These are phyloP conservation scores for Stramenopiles sp. DNA, from an alignment of 352 stramenopile genomes.

Conservation along the genomic window DNA sequence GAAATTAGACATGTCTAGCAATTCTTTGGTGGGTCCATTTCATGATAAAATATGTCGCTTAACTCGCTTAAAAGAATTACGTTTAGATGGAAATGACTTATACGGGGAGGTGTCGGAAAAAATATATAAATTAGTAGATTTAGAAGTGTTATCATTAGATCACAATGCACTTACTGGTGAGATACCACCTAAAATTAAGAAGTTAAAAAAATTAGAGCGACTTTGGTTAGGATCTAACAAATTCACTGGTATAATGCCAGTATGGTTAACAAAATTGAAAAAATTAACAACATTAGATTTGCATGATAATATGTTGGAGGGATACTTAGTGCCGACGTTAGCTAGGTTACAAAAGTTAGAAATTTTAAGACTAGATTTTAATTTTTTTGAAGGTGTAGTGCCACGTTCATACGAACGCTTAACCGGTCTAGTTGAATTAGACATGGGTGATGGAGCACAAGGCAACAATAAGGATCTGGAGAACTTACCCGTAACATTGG, in stretches of 20 bases:
- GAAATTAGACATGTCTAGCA: background rate
- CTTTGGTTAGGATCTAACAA: background rate
- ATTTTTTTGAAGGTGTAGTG: background rate
- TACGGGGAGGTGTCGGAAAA: background rate
- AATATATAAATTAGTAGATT: background rate
- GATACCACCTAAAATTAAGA: background rate
- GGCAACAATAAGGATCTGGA: background rate
- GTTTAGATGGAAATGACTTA: background rate
- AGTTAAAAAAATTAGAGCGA: background rate
- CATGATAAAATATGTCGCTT: background rate
- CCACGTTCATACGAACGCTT: background rate
- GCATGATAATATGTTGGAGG: background rate
- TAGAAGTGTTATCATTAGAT: background rate
- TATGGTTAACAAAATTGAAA: background rate
- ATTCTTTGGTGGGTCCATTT: background rate
- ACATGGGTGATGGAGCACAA: background rate
- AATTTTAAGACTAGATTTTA: constrained; percentile 2
- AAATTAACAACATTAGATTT: background rate
- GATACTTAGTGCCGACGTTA: background rate
- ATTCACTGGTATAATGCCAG: background rate
- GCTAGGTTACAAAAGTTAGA: background rate
- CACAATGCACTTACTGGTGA: background rate
- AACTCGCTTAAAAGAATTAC: background rate
- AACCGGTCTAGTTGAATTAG: background rate
- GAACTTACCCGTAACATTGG: background rate